Evolutionary conservation across 495 filamentous ascomycete genomes (phyloP).

Genomic region (Aspergillus diversus): DNA sequence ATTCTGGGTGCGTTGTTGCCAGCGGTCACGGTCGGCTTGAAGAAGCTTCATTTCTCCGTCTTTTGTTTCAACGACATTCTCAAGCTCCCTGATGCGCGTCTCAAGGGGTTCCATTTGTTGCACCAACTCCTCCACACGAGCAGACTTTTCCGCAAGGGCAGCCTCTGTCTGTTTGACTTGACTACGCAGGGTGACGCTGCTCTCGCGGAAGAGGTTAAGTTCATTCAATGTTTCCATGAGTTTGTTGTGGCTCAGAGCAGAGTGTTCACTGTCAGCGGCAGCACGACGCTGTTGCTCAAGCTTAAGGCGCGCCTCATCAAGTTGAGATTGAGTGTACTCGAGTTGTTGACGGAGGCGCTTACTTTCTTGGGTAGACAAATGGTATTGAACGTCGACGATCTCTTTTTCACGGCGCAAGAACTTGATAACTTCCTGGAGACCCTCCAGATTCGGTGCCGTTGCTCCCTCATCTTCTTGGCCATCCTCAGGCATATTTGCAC

Average conservation of each 20-base stretch:
- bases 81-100: conserved; percentile 73
- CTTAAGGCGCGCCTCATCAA: conserved; percentile 84
- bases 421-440: conserved; percentile 83
- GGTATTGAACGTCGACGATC: conserved; percentile 93
- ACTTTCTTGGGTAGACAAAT: conserved; percentile 81
- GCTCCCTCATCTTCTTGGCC: conserved; percentile 42
- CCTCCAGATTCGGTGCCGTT: conserved; percentile 59
- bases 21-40: conserved; percentile 84
- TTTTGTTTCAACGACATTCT: conserved; percentile 75
- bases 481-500: conserved; percentile 54
- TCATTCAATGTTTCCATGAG: conserved; percentile 93
- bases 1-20: conserved; percentile 90
- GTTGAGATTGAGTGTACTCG: conserved; percentile 79
- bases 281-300: conserved; percentile 83
- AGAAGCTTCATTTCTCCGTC: conserved; percentile 85
- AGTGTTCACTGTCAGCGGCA: conserved; percentile 72
- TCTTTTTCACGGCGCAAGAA: conserved; percentile 96
- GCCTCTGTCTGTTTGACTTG: conserved; percentile 79
- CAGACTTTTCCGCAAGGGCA: conserved; percentile 71
- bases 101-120: conserved; percentile 82
- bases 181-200: conserved; percentile 81
- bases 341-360: conserved; percentile 89
- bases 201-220: conserved; percentile 92
- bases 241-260: conserved; percentile 76
- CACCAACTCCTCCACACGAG: conserved; percentile 72